Base-by-base conservation (phyloP, 2,329 filamentous ascomycete genomes). In the Hirsutella rhossiliensis region DNA sequence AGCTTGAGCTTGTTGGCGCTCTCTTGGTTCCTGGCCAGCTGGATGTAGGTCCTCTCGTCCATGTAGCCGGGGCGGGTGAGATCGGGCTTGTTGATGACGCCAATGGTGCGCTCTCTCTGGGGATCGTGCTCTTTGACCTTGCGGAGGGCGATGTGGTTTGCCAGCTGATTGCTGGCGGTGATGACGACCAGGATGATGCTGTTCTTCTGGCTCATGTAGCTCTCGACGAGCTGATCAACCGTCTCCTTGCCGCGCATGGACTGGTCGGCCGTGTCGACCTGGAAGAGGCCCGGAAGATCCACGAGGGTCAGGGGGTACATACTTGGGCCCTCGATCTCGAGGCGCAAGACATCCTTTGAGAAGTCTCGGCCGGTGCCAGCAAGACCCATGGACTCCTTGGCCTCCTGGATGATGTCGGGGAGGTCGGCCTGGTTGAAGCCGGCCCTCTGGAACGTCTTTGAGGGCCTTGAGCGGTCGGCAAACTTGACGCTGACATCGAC, bases 111-210 rank as follows among this genome's bases (percentile, higher is more conserved):
- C 2, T 57, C 48, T 13, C 64, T 61, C 1, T 61, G 50, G 1
- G 60, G 58, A 48, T 78, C 73, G 28, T 69, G 52, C 13, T 60
- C 51, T 17, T 62, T 59, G 3, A 64, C 67, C 12, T 67, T 60
- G 0, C 65, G 57, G 0, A 77, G 56, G 5, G 82, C 67, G 5
- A 59, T 59, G 44, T 82, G 77, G 36, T 70, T 69, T 11, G 69
- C 68, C 28, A 69, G 65, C 37, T 78, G 67, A 13, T 62, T 61
- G 31, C 64, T 69, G 1, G 73, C 73, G 0, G 68, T 63, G 1
- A 78, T 58, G 0, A 78, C 65, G 0, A 74, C 71, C 0, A 82
- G 59, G 2, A 81, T 76, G 43, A 83, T 76, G 51, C 68, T 81
- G n/a, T 75, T 67, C 12, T 62, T 54, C 27, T 72, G 65, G n/a